Conservation (phyloP, 2,329 filamentous ascomycete genomes). For the Epichloe typhina region DNA sequence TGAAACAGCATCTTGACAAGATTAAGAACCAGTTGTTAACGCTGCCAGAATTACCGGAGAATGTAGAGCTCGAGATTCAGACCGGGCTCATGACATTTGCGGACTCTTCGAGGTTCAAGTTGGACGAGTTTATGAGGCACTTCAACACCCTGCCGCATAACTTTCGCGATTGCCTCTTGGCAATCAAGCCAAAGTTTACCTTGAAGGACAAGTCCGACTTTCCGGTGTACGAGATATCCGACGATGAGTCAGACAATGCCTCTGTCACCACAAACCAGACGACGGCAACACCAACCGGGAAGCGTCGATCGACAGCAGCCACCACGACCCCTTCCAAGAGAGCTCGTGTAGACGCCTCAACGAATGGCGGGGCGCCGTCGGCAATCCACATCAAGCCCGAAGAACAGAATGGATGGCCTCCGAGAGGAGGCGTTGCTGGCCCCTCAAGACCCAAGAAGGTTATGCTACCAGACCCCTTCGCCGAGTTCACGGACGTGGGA, state of each 20-base stretch:
- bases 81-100: constrained; percentile 46
- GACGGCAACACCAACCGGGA: constrained; percentile 15
- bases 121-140: constrained; percentile 29
- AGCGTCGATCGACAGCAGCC: constrained; percentile 15
- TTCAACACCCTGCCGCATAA: constrained; percentile 34
- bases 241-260: constrained; percentile 25
- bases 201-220: constrained; percentile 25
- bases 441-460: constrained; percentile 6
- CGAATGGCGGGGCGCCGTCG: constrained; percentile 2
- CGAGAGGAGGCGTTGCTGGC: background rate
- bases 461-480: constrained; percentile 24
- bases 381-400: constrained; percentile 23
- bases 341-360: constrained; percentile 11
- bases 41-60: constrained; percentile 54
- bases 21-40: constrained; percentile 41
- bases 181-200: constrained; percentile 33
- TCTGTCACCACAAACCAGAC: constrained; percentile 10
- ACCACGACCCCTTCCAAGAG: constrained; percentile 23
- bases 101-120: constrained; percentile 36
- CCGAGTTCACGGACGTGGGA: constrained; percentile 24
- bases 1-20: constrained; percentile 31
- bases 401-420: constrained; percentile 18
- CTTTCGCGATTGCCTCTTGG: constrained; percentile 35
- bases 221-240: constrained; percentile 24
- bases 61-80: constrained; percentile 53